Conservation (phyloP, 2,329 filamentous ascomycete genomes). For the Lecanicillium sp. region DNA sequence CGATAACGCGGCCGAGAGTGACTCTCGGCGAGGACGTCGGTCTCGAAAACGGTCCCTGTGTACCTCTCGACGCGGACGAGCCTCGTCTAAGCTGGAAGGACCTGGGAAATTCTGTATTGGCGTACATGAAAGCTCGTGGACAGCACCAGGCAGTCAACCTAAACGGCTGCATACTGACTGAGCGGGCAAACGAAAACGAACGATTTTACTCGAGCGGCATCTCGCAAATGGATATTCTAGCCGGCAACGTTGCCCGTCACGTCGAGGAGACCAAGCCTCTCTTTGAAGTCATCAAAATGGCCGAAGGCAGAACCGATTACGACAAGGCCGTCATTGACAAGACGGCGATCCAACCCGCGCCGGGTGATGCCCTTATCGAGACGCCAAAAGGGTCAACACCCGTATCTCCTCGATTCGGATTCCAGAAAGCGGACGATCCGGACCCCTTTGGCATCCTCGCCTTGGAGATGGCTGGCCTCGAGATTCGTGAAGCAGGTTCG, state of each 20-base stretch:
- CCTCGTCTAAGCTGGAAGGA: conserved; percentile 44
- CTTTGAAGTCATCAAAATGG: conserved; percentile 78
- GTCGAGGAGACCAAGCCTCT: conserved; percentile 51
- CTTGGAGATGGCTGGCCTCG: conserved; percentile 81
- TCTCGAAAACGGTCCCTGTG: conserved; percentile 68
- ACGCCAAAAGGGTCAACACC: conserved; percentile 29
- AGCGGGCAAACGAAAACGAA: conserved; percentile 52
- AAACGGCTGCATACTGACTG: conserved; percentile 48
- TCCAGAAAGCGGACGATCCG: conserved; percentile 73
- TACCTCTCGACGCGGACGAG: conserved; percentile 42
- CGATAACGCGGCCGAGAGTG: conserved; percentile 71
- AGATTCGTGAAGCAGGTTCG: conserved; percentile 83
- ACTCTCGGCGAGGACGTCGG: conserved; percentile 77
- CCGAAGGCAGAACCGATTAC: conserved; percentile 73
- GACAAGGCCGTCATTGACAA: conserved; percentile 60
- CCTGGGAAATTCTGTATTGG: conserved; percentile 46
- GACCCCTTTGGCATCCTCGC: conserved; percentile 89
- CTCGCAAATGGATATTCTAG: conserved; percentile 48
- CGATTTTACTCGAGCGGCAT: conserved; percentile 46
- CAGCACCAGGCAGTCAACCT: conserved; percentile 47
- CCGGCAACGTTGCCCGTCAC: conserved; percentile 47
- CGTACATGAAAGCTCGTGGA: conserved; percentile 51
- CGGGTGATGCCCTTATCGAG: conserved; percentile 61
- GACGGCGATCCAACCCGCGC: conserved; percentile 59
- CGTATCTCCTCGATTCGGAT: conserved; percentile 55